Evolutionary conservation across 257 asterid species (phyloP).

Genomic region (Schizonepeta tenuifolia): DNA sequence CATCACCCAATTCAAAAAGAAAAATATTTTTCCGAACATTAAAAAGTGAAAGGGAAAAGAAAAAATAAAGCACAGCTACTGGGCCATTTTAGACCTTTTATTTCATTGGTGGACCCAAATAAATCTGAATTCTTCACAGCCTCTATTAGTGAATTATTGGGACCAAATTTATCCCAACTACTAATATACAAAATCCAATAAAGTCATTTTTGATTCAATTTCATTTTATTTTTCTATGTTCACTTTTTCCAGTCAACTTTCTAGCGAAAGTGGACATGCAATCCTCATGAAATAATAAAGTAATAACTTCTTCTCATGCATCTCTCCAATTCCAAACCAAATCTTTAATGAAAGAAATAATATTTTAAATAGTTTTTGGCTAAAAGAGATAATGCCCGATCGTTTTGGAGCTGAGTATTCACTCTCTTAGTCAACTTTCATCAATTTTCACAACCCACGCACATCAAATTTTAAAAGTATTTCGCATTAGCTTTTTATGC

Average conservation of each 20-base stretch:
- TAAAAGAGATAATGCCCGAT: neutral
- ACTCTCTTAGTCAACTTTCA: slow-evolving; percentile 7
- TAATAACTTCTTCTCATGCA: neutral
- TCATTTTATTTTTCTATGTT: neutral
- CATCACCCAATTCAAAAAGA: no score
- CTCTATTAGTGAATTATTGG: slow-evolving; percentile 24
- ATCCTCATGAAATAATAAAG: neutral
- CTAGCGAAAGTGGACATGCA: neutral
- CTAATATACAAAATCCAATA: neutral
- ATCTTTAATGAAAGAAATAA: neutral
- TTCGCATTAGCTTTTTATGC: neutral
- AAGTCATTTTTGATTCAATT: neutral
- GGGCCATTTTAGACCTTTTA: neutral
- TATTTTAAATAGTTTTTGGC: neutral
- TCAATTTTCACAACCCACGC: neutral
- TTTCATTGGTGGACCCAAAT: neutral
- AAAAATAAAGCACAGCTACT: neutral
- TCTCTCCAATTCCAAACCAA: no score
- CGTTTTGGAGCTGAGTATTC: neutral
- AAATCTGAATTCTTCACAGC: neutral
- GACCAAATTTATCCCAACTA: neutral
- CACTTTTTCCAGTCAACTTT: neutral
- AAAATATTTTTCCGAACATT: neutral
- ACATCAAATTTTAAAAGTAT: neutral
- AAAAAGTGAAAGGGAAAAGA: neutral